A percentile compares a stretch with the other conserved stretches of the same genome.
Evolutionary conservation across 208 protist genomes (phyloP).

Genomic region (Leishmania mexicana): DNA sequence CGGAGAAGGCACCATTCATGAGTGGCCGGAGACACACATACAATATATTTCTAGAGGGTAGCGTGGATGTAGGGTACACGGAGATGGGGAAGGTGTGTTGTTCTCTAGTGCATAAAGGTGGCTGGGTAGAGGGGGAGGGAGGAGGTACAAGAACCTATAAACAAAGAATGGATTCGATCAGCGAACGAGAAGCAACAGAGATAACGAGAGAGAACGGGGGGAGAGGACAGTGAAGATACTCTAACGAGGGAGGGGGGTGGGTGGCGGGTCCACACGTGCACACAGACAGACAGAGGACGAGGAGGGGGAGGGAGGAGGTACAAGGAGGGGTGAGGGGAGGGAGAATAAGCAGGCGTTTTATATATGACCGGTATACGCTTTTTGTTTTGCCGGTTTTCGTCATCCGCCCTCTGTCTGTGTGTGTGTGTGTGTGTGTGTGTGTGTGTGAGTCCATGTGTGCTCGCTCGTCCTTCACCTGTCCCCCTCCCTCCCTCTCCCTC

Average conservation of each 20-base stretch:
- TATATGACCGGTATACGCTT: background rate
- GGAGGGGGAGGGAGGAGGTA: background rate
- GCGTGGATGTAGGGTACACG: background rate
- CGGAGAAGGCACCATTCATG: background rate
- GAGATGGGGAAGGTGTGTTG: background rate
- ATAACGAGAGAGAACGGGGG: background rate
- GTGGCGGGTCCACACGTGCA: background rate
- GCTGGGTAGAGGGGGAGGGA: background rate
- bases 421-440: too few relatives aligned
- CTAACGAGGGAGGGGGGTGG: background rate
- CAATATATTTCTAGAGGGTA: too few relatives aligned
- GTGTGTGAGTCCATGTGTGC: too few relatives aligned
- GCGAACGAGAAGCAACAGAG: slow-evolving; percentile 13
- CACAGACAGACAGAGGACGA: background rate
- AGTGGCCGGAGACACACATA: background rate
- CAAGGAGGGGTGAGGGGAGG: background rate
- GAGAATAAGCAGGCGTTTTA: background rate
- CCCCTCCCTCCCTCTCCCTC: background rate
- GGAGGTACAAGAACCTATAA: too few relatives aligned
- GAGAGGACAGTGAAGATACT: background rate
- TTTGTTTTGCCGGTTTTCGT: background rate
- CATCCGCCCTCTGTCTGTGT: too few relatives aligned
- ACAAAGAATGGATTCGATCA: background rate
- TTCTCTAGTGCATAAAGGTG: background rate
- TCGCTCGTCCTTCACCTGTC: background rate